Conservation (phyloP, 805 yeast species). For the Saturnispora serradocipensis region DNA sequence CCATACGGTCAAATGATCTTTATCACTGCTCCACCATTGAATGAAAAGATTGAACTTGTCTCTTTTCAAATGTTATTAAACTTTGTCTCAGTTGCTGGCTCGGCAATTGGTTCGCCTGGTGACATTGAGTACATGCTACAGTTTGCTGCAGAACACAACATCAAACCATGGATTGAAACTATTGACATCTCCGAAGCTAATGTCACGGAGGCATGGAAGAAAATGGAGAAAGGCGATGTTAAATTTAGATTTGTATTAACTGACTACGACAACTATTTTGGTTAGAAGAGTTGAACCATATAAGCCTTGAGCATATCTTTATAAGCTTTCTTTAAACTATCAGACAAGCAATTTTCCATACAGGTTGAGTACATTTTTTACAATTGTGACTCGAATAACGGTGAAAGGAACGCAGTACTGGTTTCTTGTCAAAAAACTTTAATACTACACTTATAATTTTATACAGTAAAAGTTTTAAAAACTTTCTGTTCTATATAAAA, state of each 20-base stretch:
- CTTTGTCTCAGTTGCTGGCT: slow-evolving; percentile 26
- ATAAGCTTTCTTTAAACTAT: no score
- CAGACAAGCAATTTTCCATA: no score
- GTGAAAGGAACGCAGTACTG: no score
- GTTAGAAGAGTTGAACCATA: neutral
- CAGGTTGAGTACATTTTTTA: no score
- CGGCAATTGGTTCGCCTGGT: slow-evolving; percentile 34
- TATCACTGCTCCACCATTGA: slow-evolving; percentile 30
- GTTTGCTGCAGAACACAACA: slow-evolving; percentile 35
- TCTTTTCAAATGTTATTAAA: slow-evolving; percentile 29
- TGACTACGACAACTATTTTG: slow-evolving; percentile 32
- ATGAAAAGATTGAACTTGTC: slow-evolving; percentile 23
- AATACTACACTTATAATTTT: no score
- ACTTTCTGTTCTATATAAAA: no score
- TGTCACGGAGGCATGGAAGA: slow-evolving; percentile 35
- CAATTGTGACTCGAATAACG: no score
- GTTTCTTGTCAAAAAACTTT: no score
- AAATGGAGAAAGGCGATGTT: slow-evolving; percentile 40
- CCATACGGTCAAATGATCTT: slow-evolving; percentile 26
- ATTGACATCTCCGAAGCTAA: slow-evolving; percentile 36
- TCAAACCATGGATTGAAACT: slow-evolving; percentile 44
- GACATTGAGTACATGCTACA: slow-evolving; percentile 40
- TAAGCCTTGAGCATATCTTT: no score
- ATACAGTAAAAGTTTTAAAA: no score
- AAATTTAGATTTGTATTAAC: slow-evolving; percentile 46